A percentile compares a stretch with the other conserved stretches of the same genome.
phyloP scores from a whole-genome alignment of 768 basidiomycete genomes.

The Lenzites betulinus region DNA sequence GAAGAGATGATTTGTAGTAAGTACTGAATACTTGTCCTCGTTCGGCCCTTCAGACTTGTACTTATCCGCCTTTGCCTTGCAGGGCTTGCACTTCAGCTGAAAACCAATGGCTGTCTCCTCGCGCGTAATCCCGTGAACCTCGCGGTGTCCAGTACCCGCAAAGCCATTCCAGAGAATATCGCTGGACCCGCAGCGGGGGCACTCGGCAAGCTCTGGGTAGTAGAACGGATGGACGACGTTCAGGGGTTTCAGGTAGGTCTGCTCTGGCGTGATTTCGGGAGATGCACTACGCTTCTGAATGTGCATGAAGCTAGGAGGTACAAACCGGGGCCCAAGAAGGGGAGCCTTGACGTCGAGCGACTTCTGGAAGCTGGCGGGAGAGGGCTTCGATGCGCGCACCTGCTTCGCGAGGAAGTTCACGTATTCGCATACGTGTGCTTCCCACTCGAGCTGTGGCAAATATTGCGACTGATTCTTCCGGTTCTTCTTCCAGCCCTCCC shows the following conservation, averaged over 20 bases:
- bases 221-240: constrained; percentile 29
- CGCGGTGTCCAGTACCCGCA: constrained; percentile 20
- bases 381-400: neutral
- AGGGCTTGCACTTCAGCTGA: constrained; percentile 22
- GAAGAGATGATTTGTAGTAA: constrained; percentile 22
- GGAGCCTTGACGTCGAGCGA: constrained; percentile 15
- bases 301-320: constrained; percentile 24
- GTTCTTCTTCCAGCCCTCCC: neutral
- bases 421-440: constrained; percentile 26
- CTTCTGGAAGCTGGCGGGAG: no score
- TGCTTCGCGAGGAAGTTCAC: constrained; percentile 19
- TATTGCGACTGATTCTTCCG: constrained; percentile 1
- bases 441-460: constrained; percentile 26
- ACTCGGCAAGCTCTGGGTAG: constrained; percentile 11
- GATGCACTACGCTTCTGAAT: neutral
- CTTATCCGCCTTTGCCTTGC: neutral
- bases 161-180: constrained; percentile 21
- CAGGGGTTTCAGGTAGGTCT: constrained; percentile 26
- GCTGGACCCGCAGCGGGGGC: constrained; percentile 15
- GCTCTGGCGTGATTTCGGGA: constrained; percentile 6
- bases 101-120: constrained; percentile 22
- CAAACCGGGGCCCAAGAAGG: constrained; percentile 26
- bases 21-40: constrained; percentile 11
- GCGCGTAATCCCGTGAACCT: constrained; percentile 21
- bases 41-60: neutral